These are phyloP conservation scores for Penicillium canescens DNA, from an alignment of 495 filamentous ascomycete genomes.

Conservation along the genomic window DNA sequence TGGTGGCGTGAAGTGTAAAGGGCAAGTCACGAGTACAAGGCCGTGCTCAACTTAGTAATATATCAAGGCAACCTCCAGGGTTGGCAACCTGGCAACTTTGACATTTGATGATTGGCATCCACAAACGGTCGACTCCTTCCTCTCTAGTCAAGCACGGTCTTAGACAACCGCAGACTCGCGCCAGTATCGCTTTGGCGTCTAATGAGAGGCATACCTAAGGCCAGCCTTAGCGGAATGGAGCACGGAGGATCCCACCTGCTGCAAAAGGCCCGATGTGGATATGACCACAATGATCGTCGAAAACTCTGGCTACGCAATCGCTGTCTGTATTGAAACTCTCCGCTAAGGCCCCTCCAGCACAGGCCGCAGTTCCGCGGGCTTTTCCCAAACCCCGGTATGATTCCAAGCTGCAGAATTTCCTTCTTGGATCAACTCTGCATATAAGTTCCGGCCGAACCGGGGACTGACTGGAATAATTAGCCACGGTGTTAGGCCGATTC, in stretches of 20 bases:
- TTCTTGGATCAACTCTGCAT: no score
- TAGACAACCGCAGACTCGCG: slow-evolving; percentile 13
- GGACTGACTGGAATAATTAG: background rate
- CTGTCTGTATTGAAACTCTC: background rate
- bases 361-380: background rate
- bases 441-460: slow-evolving; percentile 2
- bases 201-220: slow-evolving; percentile 8
- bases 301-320: slow-evolving; percentile 5
- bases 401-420: background rate
- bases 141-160: background rate
- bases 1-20: slow-evolving; percentile 7
- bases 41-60: background rate
- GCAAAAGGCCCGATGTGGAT: slow-evolving; percentile 10
- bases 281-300: slow-evolving; percentile 2
- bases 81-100: no score
- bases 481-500: slow-evolving; percentile 5
- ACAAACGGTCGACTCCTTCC: background rate
- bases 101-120: background rate
- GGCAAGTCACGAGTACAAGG: background rate
- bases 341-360: background rate
- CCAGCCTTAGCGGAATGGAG: slow-evolving; percentile 17
- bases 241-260: slow-evolving; percentile 9
- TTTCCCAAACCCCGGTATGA: background rate
- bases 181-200: slow-evolving; percentile 29
- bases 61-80: no score